Evolutionary conservation across 2,329 filamentous ascomycete genomes (phyloP).

Genomic region (Aspergillus ibericus): DNA sequence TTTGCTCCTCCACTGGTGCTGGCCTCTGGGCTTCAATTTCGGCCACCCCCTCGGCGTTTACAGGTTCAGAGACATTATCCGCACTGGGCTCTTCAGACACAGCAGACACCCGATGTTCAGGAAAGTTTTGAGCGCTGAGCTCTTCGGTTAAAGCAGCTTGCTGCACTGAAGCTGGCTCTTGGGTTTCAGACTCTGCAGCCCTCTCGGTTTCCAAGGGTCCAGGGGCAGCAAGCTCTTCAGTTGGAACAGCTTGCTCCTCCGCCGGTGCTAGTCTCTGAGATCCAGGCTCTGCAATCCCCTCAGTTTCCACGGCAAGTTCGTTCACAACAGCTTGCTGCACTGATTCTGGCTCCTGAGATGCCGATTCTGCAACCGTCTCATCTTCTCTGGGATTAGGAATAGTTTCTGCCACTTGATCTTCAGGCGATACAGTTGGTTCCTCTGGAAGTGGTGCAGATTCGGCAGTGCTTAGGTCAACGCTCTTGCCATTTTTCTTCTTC

Average conservation of each 20-base stretch:
- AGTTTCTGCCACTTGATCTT: neutral
- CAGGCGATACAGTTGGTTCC: neutral
- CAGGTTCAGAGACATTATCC: neutral
- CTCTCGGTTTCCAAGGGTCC: neutral
- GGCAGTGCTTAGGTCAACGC: conserved; percentile 14
- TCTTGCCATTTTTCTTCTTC: conserved; percentile 35
- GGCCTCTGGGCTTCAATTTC: no score
- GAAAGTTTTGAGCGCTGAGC: neutral
- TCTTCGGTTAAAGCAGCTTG: neutral
- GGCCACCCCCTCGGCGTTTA: no score
- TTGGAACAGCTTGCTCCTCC: neutral
- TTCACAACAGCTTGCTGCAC: neutral
- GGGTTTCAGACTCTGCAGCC: neutral
- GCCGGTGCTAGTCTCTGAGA: no score
- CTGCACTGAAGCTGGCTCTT: neutral
- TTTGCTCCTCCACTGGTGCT: neutral
- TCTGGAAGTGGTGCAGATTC: conserved; percentile 14
- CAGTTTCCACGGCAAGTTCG: neutral
- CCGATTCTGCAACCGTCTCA: neutral
- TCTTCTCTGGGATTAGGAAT: no score
- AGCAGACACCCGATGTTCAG: no score
- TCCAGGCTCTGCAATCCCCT: no score
- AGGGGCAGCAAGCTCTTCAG: neutral
- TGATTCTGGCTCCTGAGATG: neutral
- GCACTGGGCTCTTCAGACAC: neutral